Base-by-base conservation (phyloP, 2,329 filamentous ascomycete species). In the Colletotrichum orbiculare region DNA sequence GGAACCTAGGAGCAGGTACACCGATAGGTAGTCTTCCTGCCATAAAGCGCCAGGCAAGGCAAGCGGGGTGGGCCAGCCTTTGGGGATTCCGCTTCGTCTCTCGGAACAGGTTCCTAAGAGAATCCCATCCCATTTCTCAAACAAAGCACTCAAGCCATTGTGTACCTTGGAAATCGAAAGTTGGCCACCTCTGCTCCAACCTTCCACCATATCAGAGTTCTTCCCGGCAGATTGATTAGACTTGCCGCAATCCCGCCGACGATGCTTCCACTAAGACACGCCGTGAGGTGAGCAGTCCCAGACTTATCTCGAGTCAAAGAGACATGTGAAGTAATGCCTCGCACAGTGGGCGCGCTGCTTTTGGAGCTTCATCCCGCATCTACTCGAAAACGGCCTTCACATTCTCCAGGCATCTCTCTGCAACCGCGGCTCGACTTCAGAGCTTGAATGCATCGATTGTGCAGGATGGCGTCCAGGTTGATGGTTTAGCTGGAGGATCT, bases 391-490 rank as follows among this genome's bases (percentile, higher is more conserved):
- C 57, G 12, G 33, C 49, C 46, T 39, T 45, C n/a, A 37, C 33
- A 9, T 35, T 49, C 33, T 12, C 58, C 42, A 57, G 62, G 43
- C 52, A 47, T 34, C 41, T 65, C 12, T 62, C 52, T 17, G 52
- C 58, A 62, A 56, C 58, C 39, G 58, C 52, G 15, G 62, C 37
- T 43, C 57, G 25, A 13, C 39, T 41, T 13, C 49, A 54, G 57
- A 50, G 46, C 13, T 10, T 42, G 17, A 3, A 38, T 35, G 58
- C 46, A 4, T 50, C 38, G 15, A 41, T 55, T 33, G 47, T 53
- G 15, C 41, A 56, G 8, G 54, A 66, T 8, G 67, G 67, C 5
- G 45, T 69, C 10, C 54, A 58, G 11, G 15, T 69, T 10, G 46
- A 45, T n/a, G 61, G 45, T 7, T 10, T 54, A 17, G n/a, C 34